These are phyloP conservation scores for Aureobasidium vineae DNA, from an alignment of 2,329 filamentous ascomycete genomes.

Conservation along the genomic window DNA sequence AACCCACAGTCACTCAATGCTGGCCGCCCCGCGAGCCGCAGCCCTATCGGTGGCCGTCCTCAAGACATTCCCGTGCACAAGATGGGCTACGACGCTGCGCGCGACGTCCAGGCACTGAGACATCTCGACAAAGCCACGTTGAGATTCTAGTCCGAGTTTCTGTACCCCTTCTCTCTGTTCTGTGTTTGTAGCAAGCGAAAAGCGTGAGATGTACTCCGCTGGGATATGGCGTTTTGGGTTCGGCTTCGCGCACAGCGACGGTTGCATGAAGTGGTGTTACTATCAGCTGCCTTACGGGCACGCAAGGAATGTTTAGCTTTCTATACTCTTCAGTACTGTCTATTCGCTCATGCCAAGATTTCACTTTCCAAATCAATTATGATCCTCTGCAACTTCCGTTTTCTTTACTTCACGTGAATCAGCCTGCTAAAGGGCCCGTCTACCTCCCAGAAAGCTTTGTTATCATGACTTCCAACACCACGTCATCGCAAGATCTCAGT, in stretches of 20 bases:
- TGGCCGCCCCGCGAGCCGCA: constrained; percentile 34
- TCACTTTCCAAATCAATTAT: not conserved
- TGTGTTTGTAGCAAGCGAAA: not conserved
- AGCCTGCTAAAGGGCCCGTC: not conserved
- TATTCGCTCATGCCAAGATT: not conserved
- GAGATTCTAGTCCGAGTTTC: constrained; percentile 27
- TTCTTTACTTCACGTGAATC: not conserved
- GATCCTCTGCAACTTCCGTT: too few species aligned
- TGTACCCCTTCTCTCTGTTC: not conserved
- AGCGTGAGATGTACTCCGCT: not conserved
- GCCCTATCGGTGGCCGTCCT: constrained; percentile 33
- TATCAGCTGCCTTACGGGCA: not conserved
- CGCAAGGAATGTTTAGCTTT: not conserved
- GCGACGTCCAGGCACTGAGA: constrained; percentile 39
- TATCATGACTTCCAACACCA: too few species aligned
- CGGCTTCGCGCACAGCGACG: not conserved
- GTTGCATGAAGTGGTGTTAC: constrained; percentile 2
- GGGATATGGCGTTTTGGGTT: not conserved
- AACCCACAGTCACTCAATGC: not conserved
- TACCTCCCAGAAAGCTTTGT: too few species aligned
- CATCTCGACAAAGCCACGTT: constrained; percentile 41
- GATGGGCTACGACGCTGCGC: constrained; percentile 40
- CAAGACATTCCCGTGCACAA: constrained; percentile 42
- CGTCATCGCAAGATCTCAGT: too few species aligned
- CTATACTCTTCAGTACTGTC: not conserved